A percentile compares a stretch with the other conserved stretches of the same genome.
These are phyloP conservation scores for Carex littledalei DNA, from an alignment of 176 grass and related monocot species.

Conservation along the genomic window DNA sequence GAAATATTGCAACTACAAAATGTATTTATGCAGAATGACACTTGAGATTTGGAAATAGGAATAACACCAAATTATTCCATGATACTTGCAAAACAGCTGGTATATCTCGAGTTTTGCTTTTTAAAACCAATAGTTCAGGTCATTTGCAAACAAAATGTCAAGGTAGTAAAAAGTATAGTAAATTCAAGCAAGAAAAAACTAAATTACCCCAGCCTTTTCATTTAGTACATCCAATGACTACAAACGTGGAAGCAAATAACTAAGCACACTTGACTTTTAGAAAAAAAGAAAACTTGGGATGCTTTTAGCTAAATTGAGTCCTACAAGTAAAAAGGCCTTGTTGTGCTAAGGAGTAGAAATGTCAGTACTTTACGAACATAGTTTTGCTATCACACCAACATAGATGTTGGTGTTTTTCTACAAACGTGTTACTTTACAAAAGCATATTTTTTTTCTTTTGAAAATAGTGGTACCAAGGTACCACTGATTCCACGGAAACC, in stretches of 20 bases:
- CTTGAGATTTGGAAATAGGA: not conserved
- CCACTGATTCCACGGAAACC: not conserved
- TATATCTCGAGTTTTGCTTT: not conserved
- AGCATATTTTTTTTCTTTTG: slow-evolving; percentile 16
- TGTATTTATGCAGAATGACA: not conserved
- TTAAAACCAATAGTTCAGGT: not conserved
- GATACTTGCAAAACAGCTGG: not conserved
- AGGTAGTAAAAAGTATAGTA: not conserved
- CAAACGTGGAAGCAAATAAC: not conserved
- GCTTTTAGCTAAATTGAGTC: not conserved
- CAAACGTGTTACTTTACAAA: not conserved
- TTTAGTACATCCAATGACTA: not conserved
- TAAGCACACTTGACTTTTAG: not conserved
- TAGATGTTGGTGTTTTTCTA: too few relatives aligned
- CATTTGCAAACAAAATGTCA: not conserved
- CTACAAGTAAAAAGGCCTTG: not conserved
- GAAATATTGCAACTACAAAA: not conserved
- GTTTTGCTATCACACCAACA: not conserved
- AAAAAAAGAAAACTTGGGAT: not conserved
- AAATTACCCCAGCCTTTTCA: not conserved
- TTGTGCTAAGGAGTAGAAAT: not conserved
- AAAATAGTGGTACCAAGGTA: not conserved
- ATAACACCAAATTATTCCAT: not conserved
- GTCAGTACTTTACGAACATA: not conserved
- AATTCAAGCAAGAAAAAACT: not conserved